Conservation (phyloP, 805 yeast genomes). For the Brettanomyces bruxellensis region DNA sequence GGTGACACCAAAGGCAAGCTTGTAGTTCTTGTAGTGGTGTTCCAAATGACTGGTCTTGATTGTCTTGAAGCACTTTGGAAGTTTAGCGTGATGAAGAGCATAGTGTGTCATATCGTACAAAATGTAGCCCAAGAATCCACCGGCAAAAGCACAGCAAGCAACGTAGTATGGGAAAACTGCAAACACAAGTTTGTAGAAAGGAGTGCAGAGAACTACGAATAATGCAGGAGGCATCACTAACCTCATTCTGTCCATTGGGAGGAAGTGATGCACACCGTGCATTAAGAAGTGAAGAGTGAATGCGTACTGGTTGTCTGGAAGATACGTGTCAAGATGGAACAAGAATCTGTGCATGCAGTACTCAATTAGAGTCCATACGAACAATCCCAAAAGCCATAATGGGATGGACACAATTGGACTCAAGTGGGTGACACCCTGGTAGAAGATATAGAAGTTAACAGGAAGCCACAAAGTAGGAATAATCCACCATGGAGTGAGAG, state of each 20-base stretch:
- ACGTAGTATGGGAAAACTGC: slow-evolving; percentile 64
- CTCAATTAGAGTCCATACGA: slow-evolving; percentile 90
- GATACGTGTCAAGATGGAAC: slow-evolving; percentile 81
- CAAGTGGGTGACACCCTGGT: slow-evolving; percentile 44
- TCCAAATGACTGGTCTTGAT: slow-evolving; percentile 89
- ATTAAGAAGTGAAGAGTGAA: slow-evolving; percentile 80
- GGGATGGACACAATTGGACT: slow-evolving; percentile 38
- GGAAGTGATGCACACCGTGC: slow-evolving; percentile 95
- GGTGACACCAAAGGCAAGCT: slow-evolving; percentile 95
- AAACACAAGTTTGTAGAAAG: slow-evolving; percentile 76
- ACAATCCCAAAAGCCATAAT: slow-evolving; percentile 72
- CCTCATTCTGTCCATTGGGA: slow-evolving; percentile 93
- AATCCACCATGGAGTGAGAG: slow-evolving; percentile 91
- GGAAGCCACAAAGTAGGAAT: slow-evolving; percentile 88
- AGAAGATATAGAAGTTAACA: slow-evolving; percentile 54
- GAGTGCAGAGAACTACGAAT: slow-evolving; percentile 61
- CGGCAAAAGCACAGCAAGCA: slow-evolving; percentile 92
- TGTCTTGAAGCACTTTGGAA: slow-evolving; percentile 70
- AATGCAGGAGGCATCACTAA: slow-evolving; percentile 95
- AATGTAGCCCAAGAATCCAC: slow-evolving; percentile 91
- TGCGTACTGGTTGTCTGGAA: slow-evolving; percentile 72
- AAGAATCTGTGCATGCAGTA: slow-evolving; percentile 81
- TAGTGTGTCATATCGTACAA: slow-evolving; percentile 92
- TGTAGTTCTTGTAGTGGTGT: slow-evolving; percentile 96
- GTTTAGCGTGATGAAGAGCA: slow-evolving; percentile 76